phyloP scores from a whole-genome alignment of 177 flowering plant species.

The Vitis hybrid region DNA sequence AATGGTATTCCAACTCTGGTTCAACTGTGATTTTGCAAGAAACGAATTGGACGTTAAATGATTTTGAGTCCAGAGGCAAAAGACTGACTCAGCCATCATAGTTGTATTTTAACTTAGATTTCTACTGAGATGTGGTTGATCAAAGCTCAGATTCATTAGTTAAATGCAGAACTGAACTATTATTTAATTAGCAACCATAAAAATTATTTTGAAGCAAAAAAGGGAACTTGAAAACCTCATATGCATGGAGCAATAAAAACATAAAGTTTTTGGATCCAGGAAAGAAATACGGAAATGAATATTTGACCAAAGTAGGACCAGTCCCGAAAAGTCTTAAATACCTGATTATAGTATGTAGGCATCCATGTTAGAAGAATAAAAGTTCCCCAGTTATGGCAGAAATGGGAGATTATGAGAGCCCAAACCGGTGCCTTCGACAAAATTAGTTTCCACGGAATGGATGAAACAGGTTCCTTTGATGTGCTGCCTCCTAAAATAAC shows the following conservation, averaged over 20 bases:
- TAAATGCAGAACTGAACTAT: too few relatives aligned
- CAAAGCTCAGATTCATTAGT: background rate
- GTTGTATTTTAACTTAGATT: background rate
- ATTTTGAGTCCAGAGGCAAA: background rate
- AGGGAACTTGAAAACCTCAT: too few relatives aligned
- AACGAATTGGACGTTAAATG: background rate
- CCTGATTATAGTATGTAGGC: constrained; percentile 99
- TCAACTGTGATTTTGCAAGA: background rate
- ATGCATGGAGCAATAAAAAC: too few relatives aligned
- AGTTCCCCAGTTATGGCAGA: constrained; percentile 99
- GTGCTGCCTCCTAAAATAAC: constrained; percentile 64
- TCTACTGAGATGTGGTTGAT: background rate
- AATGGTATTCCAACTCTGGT: background rate
- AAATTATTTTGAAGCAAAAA: too few relatives aligned
- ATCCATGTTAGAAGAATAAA: constrained; percentile 99
- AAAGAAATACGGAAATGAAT: background rate
- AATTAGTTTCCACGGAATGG: constrained; percentile 92
- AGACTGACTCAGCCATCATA: background rate
- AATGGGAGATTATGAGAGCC: constrained; percentile 97
- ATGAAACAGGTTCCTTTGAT: constrained; percentile 77
- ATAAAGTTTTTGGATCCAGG: too few relatives aligned
- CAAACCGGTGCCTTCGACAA: constrained; percentile 93
- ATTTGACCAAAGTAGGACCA: background rate
- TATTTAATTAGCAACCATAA: too few relatives aligned
- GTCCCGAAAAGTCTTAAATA: constrained; percentile 18